A percentile compares a stretch with the other conserved stretches of the same genome.
Evolutionary conservation across 2,329 filamentous ascomycete genomes (phyloP).

Genomic region (Xylariaceae sp.): DNA sequence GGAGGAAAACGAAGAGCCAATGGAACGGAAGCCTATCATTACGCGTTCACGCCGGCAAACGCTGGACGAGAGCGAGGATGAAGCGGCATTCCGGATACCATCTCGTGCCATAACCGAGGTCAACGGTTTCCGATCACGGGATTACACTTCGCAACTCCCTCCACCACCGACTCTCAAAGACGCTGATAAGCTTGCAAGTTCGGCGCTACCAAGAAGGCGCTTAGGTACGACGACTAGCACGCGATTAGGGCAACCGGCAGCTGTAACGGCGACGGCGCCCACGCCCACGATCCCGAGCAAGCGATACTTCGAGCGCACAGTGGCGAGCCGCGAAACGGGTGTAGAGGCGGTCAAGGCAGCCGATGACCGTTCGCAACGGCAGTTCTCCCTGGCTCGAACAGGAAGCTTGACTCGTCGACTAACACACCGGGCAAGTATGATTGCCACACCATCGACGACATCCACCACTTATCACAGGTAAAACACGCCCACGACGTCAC

Average conservation of each 20-base stretch:
- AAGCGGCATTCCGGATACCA: constrained; percentile 48
- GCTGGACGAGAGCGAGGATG: constrained; percentile 46
- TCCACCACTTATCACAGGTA: constrained; percentile 41
- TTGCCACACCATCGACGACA: constrained; percentile 35
- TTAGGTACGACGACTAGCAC: constrained; percentile 46
- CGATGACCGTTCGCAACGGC: constrained; percentile 42
- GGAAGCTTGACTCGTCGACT: constrained; percentile 42
- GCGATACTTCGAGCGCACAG: constrained; percentile 46
- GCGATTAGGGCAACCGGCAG: constrained; percentile 38
- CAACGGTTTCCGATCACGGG: constrained; percentile 37
- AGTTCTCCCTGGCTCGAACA: constrained; percentile 42
- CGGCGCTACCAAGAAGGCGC: constrained; percentile 49
- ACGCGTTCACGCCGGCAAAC: constrained; percentile 44
- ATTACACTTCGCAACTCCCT: constrained; percentile 37
- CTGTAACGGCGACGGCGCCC: constrained; percentile 30
- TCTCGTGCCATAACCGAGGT: constrained; percentile 56
- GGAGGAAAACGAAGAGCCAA: constrained; percentile 42
- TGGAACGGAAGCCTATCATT: constrained; percentile 40
- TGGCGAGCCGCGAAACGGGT: constrained; percentile 38
- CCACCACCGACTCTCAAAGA: constrained; percentile 32
- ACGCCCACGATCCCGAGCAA: constrained; percentile 33
- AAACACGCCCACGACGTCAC: constrained; percentile 24
- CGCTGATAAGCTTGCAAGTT: constrained; percentile 35
- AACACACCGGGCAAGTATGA: constrained; percentile 41
- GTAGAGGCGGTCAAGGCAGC: constrained; percentile 34